Conservation (phyloP, 345 rosid genomes). For the Draba incana region DNA sequence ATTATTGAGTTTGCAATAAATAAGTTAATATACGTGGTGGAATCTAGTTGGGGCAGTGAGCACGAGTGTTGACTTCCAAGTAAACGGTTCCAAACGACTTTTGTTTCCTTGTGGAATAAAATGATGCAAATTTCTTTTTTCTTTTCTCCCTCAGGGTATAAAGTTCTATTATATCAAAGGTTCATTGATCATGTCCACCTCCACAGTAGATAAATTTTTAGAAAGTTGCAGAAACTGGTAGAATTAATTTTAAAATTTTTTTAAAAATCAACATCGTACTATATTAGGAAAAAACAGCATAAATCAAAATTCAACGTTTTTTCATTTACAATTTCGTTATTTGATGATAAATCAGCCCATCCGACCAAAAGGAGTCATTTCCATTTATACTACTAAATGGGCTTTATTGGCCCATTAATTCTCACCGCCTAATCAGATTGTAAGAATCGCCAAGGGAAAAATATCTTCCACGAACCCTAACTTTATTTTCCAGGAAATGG, state of each 20-base stretch:
- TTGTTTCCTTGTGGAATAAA: conserved; percentile 19
- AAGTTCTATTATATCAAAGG: background rate
- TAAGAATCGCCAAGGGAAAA: conserved; percentile 13
- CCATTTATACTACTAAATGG: background rate
- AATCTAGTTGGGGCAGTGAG: background rate
- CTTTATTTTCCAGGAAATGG: conserved; percentile 1
- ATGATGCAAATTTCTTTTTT: background rate
- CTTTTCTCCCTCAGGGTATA: no score
- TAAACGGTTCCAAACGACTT: conserved; percentile 38
- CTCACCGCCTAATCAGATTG: conserved; percentile 9
- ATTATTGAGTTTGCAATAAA: background rate
- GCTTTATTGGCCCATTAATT: conserved; percentile 23
- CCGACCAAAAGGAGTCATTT: background rate
- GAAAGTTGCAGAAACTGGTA: conserved; percentile 18
- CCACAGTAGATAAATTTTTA: background rate
- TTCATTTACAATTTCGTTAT: background rate
- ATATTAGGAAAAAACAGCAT: no score
- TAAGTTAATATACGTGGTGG: conserved; percentile 14
- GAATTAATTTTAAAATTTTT: background rate
- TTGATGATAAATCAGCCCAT: conserved; percentile 4
- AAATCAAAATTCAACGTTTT: no score
- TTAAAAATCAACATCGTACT: conserved; percentile 13
- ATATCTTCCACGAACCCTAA: conserved; percentile 41
- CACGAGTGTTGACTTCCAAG: conserved; percentile 42
- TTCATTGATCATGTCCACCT: background rate